These are phyloP conservation scores for Lipomyces orientalis DNA, from an alignment of 805 yeast species.

Conservation along the genomic window DNA sequence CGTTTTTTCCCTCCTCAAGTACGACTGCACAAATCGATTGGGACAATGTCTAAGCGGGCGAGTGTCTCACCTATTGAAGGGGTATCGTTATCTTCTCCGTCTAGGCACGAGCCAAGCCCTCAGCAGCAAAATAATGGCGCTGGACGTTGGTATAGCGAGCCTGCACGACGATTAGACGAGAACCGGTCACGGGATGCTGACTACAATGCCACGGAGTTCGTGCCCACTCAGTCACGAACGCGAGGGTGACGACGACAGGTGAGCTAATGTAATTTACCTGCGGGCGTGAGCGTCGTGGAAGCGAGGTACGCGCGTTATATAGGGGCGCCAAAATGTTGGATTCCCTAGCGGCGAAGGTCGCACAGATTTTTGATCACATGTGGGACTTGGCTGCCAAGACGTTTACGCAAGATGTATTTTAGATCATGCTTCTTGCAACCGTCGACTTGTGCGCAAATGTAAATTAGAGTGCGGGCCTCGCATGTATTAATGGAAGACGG, in stretches of 20 bases:
- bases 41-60: not conserved
- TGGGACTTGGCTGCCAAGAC: too few species aligned
- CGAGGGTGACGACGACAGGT: not conserved
- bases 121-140: not conserved
- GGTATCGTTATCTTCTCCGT: not conserved
- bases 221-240: not conserved
- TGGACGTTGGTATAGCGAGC: not conserved
- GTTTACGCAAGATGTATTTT: too few species aligned
- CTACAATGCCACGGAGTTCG: not conserved
- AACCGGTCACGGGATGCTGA: not conserved
- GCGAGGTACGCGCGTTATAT: not conserved
- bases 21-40: slow-evolving; percentile 1
- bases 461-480: not conserved
- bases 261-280: not conserved
- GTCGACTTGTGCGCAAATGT: not conserved
- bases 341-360: not conserved
- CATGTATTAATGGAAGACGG: not conserved
- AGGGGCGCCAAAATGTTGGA: not conserved
- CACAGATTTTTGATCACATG: too few species aligned
- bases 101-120: not conserved
- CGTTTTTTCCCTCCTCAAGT: not conserved
- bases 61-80: not conserved
- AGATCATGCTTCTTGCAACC: too few species aligned
- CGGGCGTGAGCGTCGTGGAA: not conserved
- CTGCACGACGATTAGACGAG: not conserved